Evolutionary conservation across 2,329 filamentous ascomycete species (phyloP).

Genomic region (Arthrobotrys conoides): DNA sequence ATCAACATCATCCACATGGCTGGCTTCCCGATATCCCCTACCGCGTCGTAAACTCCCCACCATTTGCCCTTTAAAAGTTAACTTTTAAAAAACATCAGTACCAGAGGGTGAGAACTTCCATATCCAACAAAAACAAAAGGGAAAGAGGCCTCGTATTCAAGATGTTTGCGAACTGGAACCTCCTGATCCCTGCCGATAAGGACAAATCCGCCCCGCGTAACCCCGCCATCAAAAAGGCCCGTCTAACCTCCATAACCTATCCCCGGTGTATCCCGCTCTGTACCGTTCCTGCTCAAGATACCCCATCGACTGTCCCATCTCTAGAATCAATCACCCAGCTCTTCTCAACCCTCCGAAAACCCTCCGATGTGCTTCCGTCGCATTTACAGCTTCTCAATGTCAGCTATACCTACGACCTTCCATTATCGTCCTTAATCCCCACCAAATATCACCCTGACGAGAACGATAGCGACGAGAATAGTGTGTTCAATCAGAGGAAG

Average conservation of each 20-base stretch:
- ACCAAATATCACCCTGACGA: slow-evolving; percentile 55
- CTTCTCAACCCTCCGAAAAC: slow-evolving; percentile 52
- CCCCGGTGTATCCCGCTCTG: slow-evolving; percentile 50
- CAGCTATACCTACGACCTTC: slow-evolving; percentile 48
- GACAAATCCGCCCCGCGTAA: slow-evolving; percentile 35
- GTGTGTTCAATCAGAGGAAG: slow-evolving; percentile 37
- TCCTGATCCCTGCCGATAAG: slow-evolving; percentile 52
- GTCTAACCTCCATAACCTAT: slow-evolving; percentile 43
- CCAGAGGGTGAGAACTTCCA: not conserved
- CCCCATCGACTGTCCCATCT: slow-evolving; percentile 10
- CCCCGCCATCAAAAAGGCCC: slow-evolving; percentile 50
- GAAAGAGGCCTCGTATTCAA: not conserved
- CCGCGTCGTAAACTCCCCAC: slow-evolving; percentile 15
- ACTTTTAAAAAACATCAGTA: not conserved
- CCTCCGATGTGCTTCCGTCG: slow-evolving; percentile 27
- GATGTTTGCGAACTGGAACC: slow-evolving; percentile 58
- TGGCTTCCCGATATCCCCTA: slow-evolving; percentile 10
- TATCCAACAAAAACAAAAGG: not conserved
- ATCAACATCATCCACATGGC: slow-evolving; percentile 13
- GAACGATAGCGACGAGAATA: slow-evolving; percentile 29
- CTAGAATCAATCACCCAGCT: slow-evolving; percentile 26
- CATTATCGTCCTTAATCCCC: slow-evolving; percentile 42
- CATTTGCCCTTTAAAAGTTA: not conserved
- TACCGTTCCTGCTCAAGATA: not conserved
- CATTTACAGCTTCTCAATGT: slow-evolving; percentile 53